Evolutionary conservation across 108 stramenopile genomes (phyloP), one percentile per base, ranked within the genome.

Genomic region (Schizochytrium sp.): DNA sequence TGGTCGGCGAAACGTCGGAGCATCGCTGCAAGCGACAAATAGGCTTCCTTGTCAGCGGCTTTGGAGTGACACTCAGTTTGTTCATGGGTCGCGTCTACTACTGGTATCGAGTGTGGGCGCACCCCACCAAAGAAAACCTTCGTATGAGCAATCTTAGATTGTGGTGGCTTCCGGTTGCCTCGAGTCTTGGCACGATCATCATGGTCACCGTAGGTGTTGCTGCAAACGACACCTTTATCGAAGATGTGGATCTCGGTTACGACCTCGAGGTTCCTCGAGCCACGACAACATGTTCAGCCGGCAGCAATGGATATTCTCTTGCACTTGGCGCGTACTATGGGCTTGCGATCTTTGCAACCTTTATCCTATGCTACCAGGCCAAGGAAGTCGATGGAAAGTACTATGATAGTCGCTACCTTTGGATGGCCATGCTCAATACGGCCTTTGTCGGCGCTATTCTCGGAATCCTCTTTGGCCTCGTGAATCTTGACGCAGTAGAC

Each of bases 101-200:
- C 76, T 83, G 76, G 76, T 83, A 83, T 45, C 45, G 76, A 6
- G 76, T 83, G 10, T 83, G 76, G 76, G 76, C 76, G 14, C 19
- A 47, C 1, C 76, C 76, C 6, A 53, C 76, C 14, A 83, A 69
- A 18, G 63, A 69, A 69, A 69, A 69, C 41, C 63, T 69, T 8
- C 63, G 63, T 23, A 69, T 69, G 63, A 6, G 18, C 41, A 23
- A 23, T 10, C 41, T 69, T 1, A 8, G 41, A 8, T 23, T 69
- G 12, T 69, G 63, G 63, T 69, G 63, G 63, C 41, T 69, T 8
- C 63, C 63, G 25, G 14, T 69, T 8, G 18, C 14, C 25, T 69
- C 63, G 41, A 41, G 34, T 10, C 41, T 69, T 18, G 41, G 25
- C 25, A 41, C 41, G 14, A 41, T 69, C 25, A 41, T 69, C 25